Base-by-base conservation (phyloP, 2,329 filamentous ascomycete species). In the Colletotrichum falcatum region DNA sequence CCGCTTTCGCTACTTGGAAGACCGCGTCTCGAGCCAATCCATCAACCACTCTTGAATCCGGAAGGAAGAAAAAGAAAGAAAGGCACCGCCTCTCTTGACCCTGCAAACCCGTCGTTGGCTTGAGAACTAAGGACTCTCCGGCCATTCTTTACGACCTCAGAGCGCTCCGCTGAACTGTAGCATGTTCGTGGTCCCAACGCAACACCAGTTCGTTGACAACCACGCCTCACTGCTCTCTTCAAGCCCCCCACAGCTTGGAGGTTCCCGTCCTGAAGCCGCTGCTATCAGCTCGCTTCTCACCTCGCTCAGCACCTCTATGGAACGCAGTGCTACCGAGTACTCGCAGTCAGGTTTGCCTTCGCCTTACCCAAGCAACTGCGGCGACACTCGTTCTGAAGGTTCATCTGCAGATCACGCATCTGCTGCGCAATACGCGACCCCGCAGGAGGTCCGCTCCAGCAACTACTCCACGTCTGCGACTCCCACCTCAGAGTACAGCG, bases 331-430 rank as follows among this genome's bases (percentile, higher is more conserved):
- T 80, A 83, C 90, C 85, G 92, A 94, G 83, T 94, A 93, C 86
- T 89, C 91, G 89, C 92, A 94, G 89, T 90, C 92, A 94, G 92
- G 92, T 94, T 94, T 93, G 92, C 90, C 87, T 82, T 89, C 89
- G 87, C 88, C 89, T 83, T 90, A 90, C 84, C 87, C 88, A 81
- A 88, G 86, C 84, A 87, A 86, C 82, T 87, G 87, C 83, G 87
- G 85, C 85, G 86, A 89, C 86, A 84, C 89, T 84, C 88, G 91
- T 87, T 95, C 94, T 94, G 94, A 97, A 92, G 91, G 88, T 82
- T 89, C 91, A 82, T 85, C 88, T 85, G 90, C 92, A 96, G 95
- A 97, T 92, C 93, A 94, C 88, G 88, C 92, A 84, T 93, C 94
- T 93, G 92, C 93, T 92, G 93, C 92, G 85, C 92, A 95, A 84